phyloP scores from a whole-genome alignment of 1,139 yeast genomes.

The Blastobotrys elegans region DNA sequence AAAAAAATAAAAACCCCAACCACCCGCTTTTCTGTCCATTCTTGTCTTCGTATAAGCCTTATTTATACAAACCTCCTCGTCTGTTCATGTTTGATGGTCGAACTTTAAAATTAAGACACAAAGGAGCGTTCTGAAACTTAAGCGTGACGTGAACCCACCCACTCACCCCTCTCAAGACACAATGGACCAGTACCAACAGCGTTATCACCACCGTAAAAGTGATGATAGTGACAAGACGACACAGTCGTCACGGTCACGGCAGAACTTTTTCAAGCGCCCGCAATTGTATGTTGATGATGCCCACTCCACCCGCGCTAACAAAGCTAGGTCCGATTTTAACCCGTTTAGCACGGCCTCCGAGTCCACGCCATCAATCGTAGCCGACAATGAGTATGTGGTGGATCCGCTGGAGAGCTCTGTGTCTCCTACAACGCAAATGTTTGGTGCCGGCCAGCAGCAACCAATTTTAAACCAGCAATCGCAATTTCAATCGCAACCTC shows the following conservation, averaged over 20 bases:
- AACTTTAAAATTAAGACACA: no score
- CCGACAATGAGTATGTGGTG: slow-evolving; percentile 9
- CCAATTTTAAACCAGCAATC: not conserved
- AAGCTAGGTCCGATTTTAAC: slow-evolving; percentile 1
- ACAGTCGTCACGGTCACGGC: slow-evolving; percentile 2
- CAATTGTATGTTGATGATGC: slow-evolving; percentile 2
- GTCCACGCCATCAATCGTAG: slow-evolving; percentile 7
- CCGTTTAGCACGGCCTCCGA: not conserved
- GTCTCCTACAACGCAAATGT: slow-evolving; percentile 14
- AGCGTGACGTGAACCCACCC: no score
- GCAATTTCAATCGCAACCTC: not conserved
- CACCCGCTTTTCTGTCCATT: not conserved
- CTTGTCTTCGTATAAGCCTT: no score
- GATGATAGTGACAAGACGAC: slow-evolving; percentile 8
- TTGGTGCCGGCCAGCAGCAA: not conserved
- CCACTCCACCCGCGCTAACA: not conserved
- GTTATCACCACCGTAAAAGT: slow-evolving; percentile 6
- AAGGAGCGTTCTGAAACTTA: no score
- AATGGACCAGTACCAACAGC: slow-evolving; percentile 4
- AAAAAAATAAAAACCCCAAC: no score
- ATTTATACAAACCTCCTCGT: no score
- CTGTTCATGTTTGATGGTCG: no score
- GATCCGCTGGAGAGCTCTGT: slow-evolving; percentile 9
- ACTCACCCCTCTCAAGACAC: not conserved
- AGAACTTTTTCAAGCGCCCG: slow-evolving; percentile 5